These are phyloP conservation scores for Quillaja saponaria DNA, from an alignment of 306 rosid species.

Conservation along the genomic window DNA sequence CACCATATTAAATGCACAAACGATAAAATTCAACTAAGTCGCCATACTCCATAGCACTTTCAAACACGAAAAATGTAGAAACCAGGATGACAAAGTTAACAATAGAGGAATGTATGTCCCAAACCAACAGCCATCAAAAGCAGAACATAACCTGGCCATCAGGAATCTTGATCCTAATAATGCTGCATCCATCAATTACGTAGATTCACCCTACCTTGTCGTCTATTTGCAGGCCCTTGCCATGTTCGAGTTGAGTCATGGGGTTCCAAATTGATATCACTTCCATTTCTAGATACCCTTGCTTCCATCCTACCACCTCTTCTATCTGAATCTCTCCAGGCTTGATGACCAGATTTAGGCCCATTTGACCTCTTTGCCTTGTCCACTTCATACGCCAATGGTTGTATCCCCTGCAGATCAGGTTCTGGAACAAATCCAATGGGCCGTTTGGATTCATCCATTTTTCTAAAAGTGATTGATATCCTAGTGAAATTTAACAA, in stretches of 20 bases:
- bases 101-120: neutral
- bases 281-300: slow-evolving; percentile 46
- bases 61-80: slow-evolving; percentile 13
- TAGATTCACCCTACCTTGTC: slow-evolving; percentile 40
- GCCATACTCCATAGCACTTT: slow-evolving; percentile 9
- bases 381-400: slow-evolving; percentile 60
- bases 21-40: no score
- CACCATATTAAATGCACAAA: slow-evolving; percentile 23
- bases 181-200: slow-evolving; percentile 36
- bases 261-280: slow-evolving; percentile 43
- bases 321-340: slow-evolving; percentile 43
- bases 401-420: slow-evolving; percentile 76
- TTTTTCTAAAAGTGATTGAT: slow-evolving; percentile 93
- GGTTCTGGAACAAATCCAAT: slow-evolving; percentile 57
- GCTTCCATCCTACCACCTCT: slow-evolving; percentile 50
- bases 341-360: slow-evolving; percentile 37
- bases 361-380: slow-evolving; percentile 35
- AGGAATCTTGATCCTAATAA: neutral
- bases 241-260: slow-evolving; percentile 42
- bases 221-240: slow-evolving; percentile 46
- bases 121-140: neutral
- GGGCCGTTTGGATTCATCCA: slow-evolving; percentile 72
- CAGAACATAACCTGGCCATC: neutral
- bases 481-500: slow-evolving; percentile 49
- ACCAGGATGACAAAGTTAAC: slow-evolving; percentile 21